A percentile compares a stretch with the other conserved stretches of the same genome.
phyloP scores from a whole-genome alignment of 1,284 basidiomycete genomes.

The Pyrrhoderma lamaoense region DNA sequence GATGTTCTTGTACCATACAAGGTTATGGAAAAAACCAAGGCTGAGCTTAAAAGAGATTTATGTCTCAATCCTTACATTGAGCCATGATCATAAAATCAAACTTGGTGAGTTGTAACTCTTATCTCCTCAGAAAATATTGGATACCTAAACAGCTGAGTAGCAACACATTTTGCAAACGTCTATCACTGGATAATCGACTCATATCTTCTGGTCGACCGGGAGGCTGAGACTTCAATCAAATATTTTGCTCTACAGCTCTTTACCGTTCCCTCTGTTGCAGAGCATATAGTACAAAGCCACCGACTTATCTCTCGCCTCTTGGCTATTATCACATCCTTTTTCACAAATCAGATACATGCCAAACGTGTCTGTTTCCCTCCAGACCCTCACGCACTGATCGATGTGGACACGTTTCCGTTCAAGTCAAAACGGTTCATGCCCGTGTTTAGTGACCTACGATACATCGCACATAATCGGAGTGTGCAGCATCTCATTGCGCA shows the following conservation, averaged over 20 bases:
- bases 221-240: constrained; percentile 89
- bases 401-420: constrained; percentile 81
- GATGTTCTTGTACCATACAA: constrained; percentile 71
- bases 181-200: constrained; percentile 87
- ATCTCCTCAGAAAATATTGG: background rate
- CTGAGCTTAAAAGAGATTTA: constrained; percentile 78
- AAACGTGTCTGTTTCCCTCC: constrained; percentile 57
- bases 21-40: constrained; percentile 80
- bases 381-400: constrained; percentile 40
- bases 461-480: constrained; percentile 66
- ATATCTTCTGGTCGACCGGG: constrained; percentile 85
- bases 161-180: constrained; percentile 75
- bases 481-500: constrained; percentile 72
- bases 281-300: constrained; percentile 70
- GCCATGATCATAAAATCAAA: constrained; percentile 68
- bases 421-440: constrained; percentile 92
- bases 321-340: constrained; percentile 79
- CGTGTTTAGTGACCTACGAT: constrained; percentile 80
- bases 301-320: constrained; percentile 72
- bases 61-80: constrained; percentile 68
- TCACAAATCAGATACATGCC: constrained; percentile 75
- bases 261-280: constrained; percentile 79
- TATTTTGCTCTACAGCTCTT: constrained; percentile 88
- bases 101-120: constrained; percentile 46
- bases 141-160: constrained; percentile 33